Percentiles rank a stretch among this genome's conserved stretches.
These are phyloP conservation scores for Dorcoceras hygrometricum DNA, from an alignment of 257 asterid species.

Conservation along the genomic window DNA sequence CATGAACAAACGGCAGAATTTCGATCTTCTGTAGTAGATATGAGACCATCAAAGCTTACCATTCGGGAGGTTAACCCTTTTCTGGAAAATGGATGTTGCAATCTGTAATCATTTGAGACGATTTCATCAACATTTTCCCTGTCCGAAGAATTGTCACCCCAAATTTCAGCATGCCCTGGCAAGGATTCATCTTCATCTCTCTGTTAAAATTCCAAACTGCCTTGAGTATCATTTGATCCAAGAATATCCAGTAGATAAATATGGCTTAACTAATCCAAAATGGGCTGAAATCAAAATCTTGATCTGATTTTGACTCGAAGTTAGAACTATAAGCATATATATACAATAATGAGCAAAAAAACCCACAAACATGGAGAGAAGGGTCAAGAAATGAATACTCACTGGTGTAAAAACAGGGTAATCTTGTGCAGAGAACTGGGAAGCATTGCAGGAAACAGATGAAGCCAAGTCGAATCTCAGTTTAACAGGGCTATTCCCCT, in stretches of 20 bases:
- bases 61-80: conserved; percentile 34
- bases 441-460: conserved; percentile 57
- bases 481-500: conserved; percentile 49
- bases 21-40: conserved; percentile 46
- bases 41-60: conserved; percentile 34
- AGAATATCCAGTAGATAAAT: not conserved
- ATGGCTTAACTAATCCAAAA: not conserved
- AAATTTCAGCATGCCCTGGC: conserved; percentile 55
- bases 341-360: no score
- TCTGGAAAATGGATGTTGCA: conserved; percentile 44
- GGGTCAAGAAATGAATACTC: conserved; percentile 22
- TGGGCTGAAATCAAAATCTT: not conserved
- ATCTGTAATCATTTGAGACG: conserved; percentile 40
- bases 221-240: not conserved
- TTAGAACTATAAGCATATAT: not conserved
- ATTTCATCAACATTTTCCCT: conserved; percentile 36
- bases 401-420: conserved; percentile 96
- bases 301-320: not conserved
- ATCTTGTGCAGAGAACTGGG: conserved; percentile 78
- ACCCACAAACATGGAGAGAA: no score
- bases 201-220: conserved; percentile 37
- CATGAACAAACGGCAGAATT: conserved; percentile 44
- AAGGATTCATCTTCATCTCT: conserved; percentile 78
- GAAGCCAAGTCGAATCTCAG: conserved; percentile 48
- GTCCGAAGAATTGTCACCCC: conserved; percentile 48